Conservation (phyloP, 2,329 filamentous ascomycete genomes). For the Ascochyta viciae-villosae region DNA sequence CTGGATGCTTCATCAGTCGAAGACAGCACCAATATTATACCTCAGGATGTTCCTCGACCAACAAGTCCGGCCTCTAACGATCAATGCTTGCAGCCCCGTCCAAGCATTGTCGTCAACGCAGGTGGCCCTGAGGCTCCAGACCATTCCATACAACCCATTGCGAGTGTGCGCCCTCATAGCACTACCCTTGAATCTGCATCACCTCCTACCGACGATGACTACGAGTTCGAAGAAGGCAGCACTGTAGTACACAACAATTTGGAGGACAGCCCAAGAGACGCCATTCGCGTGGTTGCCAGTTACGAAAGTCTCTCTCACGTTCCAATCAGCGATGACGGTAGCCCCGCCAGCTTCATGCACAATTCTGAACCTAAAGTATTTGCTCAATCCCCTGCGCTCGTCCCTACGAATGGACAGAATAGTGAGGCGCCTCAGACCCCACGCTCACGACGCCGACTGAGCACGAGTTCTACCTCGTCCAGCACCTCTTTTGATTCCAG, state of each 20-base stretch:
- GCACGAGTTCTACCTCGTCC: constrained; percentile 41
- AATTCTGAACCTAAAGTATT: constrained; percentile 9
- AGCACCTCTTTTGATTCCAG: constrained; percentile 43
- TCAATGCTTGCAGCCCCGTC: not conserved
- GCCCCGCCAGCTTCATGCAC: constrained; percentile 6
- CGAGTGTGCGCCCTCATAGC: not conserved
- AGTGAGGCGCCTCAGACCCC: constrained; percentile 41
- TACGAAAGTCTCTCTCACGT: constrained; percentile 9
- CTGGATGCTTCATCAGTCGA: not conserved
- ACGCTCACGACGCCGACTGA: constrained; percentile 39
- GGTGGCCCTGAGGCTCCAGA: not conserved
- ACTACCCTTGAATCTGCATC: not conserved
- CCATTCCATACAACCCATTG: not conserved
- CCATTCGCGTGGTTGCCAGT: constrained; percentile 1
- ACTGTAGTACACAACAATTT: constrained; percentile 43
- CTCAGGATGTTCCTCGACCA: not conserved
- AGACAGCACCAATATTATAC: not conserved
- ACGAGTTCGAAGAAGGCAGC: constrained; percentile 45
- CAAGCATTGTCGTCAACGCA: constrained; percentile 7
- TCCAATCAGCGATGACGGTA: constrained; percentile 5
- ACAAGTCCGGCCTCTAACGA: not conserved
- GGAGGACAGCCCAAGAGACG: constrained; percentile 19
- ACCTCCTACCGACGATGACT: constrained; percentile 31
- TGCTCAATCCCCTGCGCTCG: constrained; percentile 29
- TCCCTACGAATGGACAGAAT: constrained; percentile 25